These are phyloP conservation scores for Diaporthe eres DNA, from an alignment of 2,329 filamentous ascomycete genomes.

Conservation along the genomic window DNA sequence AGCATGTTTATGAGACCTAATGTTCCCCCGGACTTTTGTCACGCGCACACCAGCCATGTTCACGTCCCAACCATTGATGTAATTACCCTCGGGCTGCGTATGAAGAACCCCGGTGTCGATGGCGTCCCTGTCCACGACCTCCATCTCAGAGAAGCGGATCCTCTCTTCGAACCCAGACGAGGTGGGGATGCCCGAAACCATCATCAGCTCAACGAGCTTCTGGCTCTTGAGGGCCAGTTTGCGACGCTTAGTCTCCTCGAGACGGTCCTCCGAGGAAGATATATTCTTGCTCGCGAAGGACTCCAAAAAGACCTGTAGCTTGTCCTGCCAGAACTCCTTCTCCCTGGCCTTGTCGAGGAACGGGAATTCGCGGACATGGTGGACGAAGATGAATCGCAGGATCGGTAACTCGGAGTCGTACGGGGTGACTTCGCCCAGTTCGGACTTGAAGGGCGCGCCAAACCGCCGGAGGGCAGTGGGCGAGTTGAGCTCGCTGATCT, in stretches of 20 bases:
- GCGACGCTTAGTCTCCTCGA: constrained; percentile 95
- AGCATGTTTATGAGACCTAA: constrained; percentile 92
- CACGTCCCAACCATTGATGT: constrained; percentile 96
- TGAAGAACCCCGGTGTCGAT: constrained; percentile 91
- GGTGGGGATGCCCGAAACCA: constrained; percentile 97
- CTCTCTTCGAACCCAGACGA: constrained; percentile 98
- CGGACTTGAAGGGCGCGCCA: constrained; percentile 93
- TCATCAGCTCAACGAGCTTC: constrained; percentile 98
- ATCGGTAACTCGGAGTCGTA: constrained; percentile 95
- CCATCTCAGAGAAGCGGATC: constrained; percentile 96
- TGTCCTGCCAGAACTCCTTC: constrained; percentile 99
- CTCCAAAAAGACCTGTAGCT: constrained; percentile 94
- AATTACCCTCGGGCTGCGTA: constrained; percentile 90
- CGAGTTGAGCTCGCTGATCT: constrained; percentile 93
- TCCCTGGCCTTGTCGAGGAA: constrained; percentile 97
- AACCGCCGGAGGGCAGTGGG: constrained; percentile 95
- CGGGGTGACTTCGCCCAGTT: constrained; percentile 92
- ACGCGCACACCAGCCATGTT: constrained; percentile 93
- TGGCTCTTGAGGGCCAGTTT: constrained; percentile 94
- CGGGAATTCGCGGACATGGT: constrained; percentile 97
- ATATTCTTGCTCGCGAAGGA: constrained; percentile 98
- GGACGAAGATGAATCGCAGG: constrained; percentile 95
- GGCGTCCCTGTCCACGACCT: constrained; percentile 93
- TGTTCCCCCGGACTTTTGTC: constrained; percentile 84
- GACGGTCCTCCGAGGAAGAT: constrained; percentile 93